Base-by-base conservation (phyloP, 208 protist genomes). In the Leishmania tropica region DNA sequence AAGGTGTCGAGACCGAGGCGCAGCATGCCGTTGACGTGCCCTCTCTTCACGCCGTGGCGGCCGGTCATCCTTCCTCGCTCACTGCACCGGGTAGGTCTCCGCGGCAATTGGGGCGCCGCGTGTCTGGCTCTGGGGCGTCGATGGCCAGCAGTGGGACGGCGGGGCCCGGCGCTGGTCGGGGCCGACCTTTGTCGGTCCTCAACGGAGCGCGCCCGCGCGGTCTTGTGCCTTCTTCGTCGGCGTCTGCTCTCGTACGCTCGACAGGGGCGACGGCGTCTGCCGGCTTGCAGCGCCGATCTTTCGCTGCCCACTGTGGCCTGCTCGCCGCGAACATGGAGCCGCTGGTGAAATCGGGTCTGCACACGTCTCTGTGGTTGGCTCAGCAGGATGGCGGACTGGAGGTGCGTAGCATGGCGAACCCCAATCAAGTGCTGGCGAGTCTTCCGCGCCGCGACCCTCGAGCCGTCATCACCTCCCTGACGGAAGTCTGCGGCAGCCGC, bases 341-440 rank as follows among this genome's bases (percentile, higher is more conserved):
- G 35, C 84, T 91, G 54, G 75, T 79, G 13, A 40, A 68, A 7
- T 83, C 75, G 10, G 90, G 88, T 48, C 75, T 90, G 19, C 85
- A 90, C 83, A 85, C 86, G 24, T 85, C 89, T 7, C 76, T 95
- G 51, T 96, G 93, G 93, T 40, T 90, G 42, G 91, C 85, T 47
- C 68, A 75, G 1, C 87, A 86, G 76, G 89, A 93, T 51, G 93
- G 93, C 35, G 83, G 85, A 45, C 85, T 96, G 56, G 93, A 96
- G 80, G 85, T 96, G 56, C 91, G 91, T 70, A 83, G 83, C 65
- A 51, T 81, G 45, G 83, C 84, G n/a, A 83, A 92, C 72, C 90
- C 86, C 6, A 83, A 83, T 54, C 53, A 79, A 40, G 62, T 94
- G 2, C 42, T 95, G 56, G 77, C 83, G 7, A 80, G 84, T 56